Evolutionary conservation across 352 stramenopile genomes (phyloP), one percentile per base, ranked within the genome.

Genomic region (Pythium sp.): DNA sequence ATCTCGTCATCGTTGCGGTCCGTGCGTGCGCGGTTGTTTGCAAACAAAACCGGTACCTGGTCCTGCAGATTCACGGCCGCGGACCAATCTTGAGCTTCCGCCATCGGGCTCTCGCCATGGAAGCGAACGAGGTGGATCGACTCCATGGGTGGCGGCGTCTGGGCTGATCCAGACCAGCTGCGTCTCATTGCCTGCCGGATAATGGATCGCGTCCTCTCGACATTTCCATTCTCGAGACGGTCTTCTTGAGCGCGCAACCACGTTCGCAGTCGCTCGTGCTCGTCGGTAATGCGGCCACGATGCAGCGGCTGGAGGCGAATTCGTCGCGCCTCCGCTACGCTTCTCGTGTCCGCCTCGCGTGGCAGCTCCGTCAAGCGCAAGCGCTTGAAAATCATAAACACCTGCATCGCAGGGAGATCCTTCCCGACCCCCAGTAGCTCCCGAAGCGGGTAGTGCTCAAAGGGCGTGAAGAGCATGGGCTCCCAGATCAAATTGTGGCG

Each of bases 321-420:
- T 38, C 32, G 36, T 34, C 58, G 38, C 15, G 11, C 41, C 26
- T 65, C 60, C 5, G 5, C 6, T 26, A n/a, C 5, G 26, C n/a
- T 58, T 30, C 30, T 64, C 30, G 15, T 47, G 32, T 49, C 36
- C 28, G 24, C 32, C 20, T 72, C 51, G 0, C 30, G 30, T 24
- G 77, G 68, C 32, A 68, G 24, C 53, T 84, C 72, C 15, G 65
- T 63, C 49, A 86, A 46, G 34, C 70, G 77, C 28, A 93, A 53
- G 56, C 78, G 79, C 26, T 77, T 72, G 72, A 84, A 94, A 26
- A 93, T 74, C 73, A 89, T 92, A 57, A 82, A 91, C 53, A 93
- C 82, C 61, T 92, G 75, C 28, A 92, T 89, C 8, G 85, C 85
- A 28, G 87, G 83, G 7, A 93, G 64, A 1, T 72, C 60, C 11